Evolutionary conservation across 345 rosid species (phyloP).

Genomic region (Noccaea caerulescens): DNA sequence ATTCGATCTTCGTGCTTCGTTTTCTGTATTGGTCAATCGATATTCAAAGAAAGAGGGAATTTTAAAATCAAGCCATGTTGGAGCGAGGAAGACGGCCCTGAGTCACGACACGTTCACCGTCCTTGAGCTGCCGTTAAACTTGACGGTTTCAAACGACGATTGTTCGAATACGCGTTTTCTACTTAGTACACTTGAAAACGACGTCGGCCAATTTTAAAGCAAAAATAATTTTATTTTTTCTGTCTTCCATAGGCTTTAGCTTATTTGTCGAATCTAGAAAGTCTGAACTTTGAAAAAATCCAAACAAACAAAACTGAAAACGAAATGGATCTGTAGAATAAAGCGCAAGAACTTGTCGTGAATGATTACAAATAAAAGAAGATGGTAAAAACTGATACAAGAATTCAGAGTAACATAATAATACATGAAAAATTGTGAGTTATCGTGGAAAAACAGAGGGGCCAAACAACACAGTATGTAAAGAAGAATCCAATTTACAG

Average conservation of each 20-base stretch:
- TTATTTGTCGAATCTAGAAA: too few species aligned
- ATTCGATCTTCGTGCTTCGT: background rate
- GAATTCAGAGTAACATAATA: slow-evolving; percentile 21
- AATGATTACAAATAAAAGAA: slow-evolving; percentile 32
- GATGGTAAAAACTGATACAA: slow-evolving; percentile 18
- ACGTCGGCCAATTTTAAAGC: background rate
- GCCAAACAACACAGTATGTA: slow-evolving; percentile 28
- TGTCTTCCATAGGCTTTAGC: too few species aligned
- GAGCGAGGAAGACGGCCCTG: slow-evolving; percentile 5
- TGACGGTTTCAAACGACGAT: slow-evolving; percentile 30
- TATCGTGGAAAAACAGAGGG: slow-evolving; percentile 20
- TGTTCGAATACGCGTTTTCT: slow-evolving; percentile 10
- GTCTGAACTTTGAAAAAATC: too few species aligned
- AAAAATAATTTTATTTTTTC: too few species aligned
- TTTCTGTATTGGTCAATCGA: slow-evolving; percentile 5
- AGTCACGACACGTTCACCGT: slow-evolving; percentile 17
- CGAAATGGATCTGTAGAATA: background rate
- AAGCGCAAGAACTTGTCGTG: slow-evolving; percentile 21
- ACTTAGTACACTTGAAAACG: background rate
- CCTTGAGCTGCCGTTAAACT: slow-evolving; percentile 31
- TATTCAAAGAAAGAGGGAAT: slow-evolving; percentile 14
- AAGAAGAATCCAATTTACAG: slow-evolving; percentile 38
- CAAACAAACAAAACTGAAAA: too few species aligned
- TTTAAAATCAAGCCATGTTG: slow-evolving; percentile 4
- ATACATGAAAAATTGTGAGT: slow-evolving; percentile 34